phyloP scores from a whole-genome alignment of 805 yeast species.

The Teunomyces panamensis region DNA sequence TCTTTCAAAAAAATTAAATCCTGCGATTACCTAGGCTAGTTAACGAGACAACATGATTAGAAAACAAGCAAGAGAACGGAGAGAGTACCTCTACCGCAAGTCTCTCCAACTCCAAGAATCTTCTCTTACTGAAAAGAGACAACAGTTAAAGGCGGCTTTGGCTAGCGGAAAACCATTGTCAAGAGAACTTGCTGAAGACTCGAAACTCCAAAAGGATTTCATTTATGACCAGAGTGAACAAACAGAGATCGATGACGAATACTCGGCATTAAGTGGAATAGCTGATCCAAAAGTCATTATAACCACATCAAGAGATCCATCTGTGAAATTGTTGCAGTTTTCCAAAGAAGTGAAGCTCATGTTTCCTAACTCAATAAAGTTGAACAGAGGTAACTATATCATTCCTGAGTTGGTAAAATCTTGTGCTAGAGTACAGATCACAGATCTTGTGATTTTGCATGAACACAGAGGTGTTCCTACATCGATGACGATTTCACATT shows the following conservation, averaged over 20 bases:
- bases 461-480: constrained; percentile 99
- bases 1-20: constrained; percentile 4
- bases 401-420: constrained; percentile 82
- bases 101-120: constrained; percentile 90
- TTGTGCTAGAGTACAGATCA: constrained; percentile 74
- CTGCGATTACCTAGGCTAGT: neutral
- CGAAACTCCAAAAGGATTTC: constrained; percentile 73
- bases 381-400: constrained; percentile 91
- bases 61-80: constrained; percentile 93
- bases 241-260: constrained; percentile 83
- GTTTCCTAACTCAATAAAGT: constrained; percentile 84
- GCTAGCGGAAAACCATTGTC: constrained; percentile 90
- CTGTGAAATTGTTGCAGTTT: constrained; percentile 81
- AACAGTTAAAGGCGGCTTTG: constrained; percentile 78
- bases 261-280: constrained; percentile 80
- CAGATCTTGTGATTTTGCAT: constrained; percentile 82
- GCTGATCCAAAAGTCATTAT: constrained; percentile 87
- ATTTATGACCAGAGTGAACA: constrained; percentile 80
- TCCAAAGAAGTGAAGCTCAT: constrained; percentile 87
- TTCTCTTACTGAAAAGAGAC: constrained; percentile 78
- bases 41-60: constrained; percentile 53
- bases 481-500: constrained; percentile 85
- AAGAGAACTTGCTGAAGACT: constrained; percentile 87
- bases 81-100: constrained; percentile 87
- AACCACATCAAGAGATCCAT: constrained; percentile 92